A percentile compares a stretch with the other conserved stretches of the same genome.
phyloP scores from a whole-genome alignment of 176 grass and related monocot species.

The Poa pratensis region DNA sequence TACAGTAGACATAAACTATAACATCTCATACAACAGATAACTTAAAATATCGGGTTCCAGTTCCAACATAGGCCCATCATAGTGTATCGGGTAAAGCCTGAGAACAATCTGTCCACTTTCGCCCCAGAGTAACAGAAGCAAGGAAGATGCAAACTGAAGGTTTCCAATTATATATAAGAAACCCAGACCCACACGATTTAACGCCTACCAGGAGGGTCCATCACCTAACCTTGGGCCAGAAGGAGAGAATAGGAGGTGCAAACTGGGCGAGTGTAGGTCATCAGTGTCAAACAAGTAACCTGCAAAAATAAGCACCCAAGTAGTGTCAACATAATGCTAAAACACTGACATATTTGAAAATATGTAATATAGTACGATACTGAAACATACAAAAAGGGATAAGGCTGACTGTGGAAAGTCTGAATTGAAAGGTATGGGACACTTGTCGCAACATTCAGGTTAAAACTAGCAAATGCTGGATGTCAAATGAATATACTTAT shows the following conservation, averaged over 20 bases:
- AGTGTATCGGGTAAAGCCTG: slow-evolving; percentile 5
- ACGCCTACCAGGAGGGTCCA: background rate
- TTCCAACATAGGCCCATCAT: background rate
- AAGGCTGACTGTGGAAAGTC: background rate
- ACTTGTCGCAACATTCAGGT: background rate
- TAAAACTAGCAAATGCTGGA: background rate
- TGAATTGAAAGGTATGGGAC: background rate
- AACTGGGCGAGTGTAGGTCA: background rate
- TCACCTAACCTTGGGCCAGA: background rate
- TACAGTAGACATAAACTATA: background rate
- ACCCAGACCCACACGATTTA: background rate
- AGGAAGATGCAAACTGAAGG: background rate
- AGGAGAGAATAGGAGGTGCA: background rate
- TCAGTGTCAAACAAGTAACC: slow-evolving; percentile 7
- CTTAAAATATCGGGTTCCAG: background rate
- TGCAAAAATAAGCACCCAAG: background rate
- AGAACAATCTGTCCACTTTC: background rate
- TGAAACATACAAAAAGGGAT: background rate
- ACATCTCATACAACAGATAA: background rate
- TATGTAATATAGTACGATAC: background rate
- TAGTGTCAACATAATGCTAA: background rate
- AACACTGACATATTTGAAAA: background rate
- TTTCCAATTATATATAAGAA: background rate
- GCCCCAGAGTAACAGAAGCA: background rate
- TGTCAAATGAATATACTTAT: slow-evolving; percentile 4